Conservation (phyloP, 139 green algal species). For the Asterochloris erici region DNA sequence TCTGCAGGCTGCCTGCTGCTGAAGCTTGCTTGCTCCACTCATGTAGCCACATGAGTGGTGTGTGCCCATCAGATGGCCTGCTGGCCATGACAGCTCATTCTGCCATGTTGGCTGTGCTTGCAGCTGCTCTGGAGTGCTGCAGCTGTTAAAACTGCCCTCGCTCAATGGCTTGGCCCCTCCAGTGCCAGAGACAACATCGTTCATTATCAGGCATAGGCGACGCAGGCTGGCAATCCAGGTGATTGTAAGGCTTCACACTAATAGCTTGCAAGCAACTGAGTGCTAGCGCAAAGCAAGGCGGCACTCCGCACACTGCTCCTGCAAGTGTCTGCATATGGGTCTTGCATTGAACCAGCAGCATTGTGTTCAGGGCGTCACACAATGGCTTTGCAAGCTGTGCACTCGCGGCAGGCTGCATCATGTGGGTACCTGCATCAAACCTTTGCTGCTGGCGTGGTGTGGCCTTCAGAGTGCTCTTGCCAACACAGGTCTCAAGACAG, state of each 20-base stretch:
- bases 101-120: slow-evolving; percentile 16
- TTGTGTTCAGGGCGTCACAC: too few relatives aligned
- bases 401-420: too few relatives aligned
- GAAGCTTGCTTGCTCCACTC: background rate
- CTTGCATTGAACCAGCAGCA: too few relatives aligned
- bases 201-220: slow-evolving; percentile 61
- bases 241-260: background rate
- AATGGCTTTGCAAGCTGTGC: too few relatives aligned
- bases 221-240: slow-evolving; percentile 47
- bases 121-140: slow-evolving; percentile 58
- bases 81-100: too few relatives aligned
- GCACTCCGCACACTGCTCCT: too few relatives aligned
- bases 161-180: slow-evolving; percentile 41
- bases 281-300: too few relatives aligned
- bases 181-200: slow-evolving; percentile 35
- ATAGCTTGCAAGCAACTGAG: too few relatives aligned
- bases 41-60: background rate
- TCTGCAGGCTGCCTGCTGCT: background rate
- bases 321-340: too few relatives aligned
- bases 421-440: too few relatives aligned
- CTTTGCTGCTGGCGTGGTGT: too few relatives aligned
- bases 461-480: background rate
- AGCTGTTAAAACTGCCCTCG: slow-evolving; percentile 49
- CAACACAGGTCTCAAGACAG: too few relatives aligned
- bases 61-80: background rate